Base-by-base conservation (phyloP, 179 eudicot species). In the Beta lomatogona region DNA sequence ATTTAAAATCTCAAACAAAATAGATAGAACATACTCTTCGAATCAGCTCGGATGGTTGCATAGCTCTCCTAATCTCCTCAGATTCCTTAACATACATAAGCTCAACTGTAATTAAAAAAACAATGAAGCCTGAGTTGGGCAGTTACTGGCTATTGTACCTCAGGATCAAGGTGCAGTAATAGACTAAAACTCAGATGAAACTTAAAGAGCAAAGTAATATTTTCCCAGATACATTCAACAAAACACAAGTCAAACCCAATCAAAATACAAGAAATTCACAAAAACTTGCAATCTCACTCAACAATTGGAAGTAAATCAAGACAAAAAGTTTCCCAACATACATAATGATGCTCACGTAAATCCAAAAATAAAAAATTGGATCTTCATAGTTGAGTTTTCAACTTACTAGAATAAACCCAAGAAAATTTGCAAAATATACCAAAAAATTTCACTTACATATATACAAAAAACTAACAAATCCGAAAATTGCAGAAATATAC, bases 11-110 rank as follows among this genome's bases (percentile, higher is more conserved):
- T 28, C 68, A 75, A 60, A 44, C 36, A 59, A 50, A 69, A 53
- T 13, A n/a, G 21, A 58, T 5, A 67, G 36, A 8, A 78, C 88
- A 77, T 87, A 92, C 99, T 86, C 99, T 88, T 82, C 75, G 90
- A 57, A 95, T 95, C 58, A 95, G 86, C 77, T 92, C 93, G 78
- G 86, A 57, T 9, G 98, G 98, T 71, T 88, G 90, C 98, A 95
- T 89, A 65, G 92, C 83, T 69, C 87, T 91, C 10, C 98, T 93
- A 74, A 89, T 46, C 74, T 92, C 98, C 80, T 95, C 98, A n/a
- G 92, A 91, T 85, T 92, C 97, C 82, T 82, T 90, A 65, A 92
- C 78, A 72, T 86, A 85, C 81, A 84, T 85, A 67, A 86, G 85
- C 78, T 80, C 84, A 84, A 64, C 97, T 95, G 96, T 73, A 88